Conservation (phyloP, 176 grass and related monocot species). For the Hordeum marinum region DNA sequence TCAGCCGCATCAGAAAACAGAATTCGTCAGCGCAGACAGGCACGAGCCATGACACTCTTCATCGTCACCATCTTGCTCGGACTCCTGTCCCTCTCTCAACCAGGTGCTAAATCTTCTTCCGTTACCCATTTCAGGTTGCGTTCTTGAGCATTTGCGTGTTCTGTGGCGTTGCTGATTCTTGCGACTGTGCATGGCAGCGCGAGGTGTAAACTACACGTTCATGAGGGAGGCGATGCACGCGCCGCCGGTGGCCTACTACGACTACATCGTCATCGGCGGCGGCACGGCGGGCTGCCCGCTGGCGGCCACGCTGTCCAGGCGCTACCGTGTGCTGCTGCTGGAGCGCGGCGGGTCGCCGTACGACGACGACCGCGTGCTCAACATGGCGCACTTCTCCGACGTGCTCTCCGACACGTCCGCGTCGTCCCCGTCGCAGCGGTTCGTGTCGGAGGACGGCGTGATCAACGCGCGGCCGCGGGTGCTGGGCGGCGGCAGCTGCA, state of each 20-base stretch:
- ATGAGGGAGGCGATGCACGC: constrained; percentile 61
- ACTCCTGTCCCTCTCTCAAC: constrained; percentile 17
- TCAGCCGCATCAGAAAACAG: constrained; percentile 3
- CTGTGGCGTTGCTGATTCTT: background rate
- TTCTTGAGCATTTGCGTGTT: background rate
- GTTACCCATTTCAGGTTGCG: too few species aligned
- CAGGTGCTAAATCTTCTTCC: constrained; percentile 12
- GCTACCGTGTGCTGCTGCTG: constrained; percentile 56
- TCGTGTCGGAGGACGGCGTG: constrained; percentile 85
- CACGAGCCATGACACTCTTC: constrained; percentile 27
- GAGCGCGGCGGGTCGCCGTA: constrained; percentile 84
- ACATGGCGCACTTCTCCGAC: constrained; percentile 49
- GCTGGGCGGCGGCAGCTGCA: constrained; percentile 82
- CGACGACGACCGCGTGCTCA: constrained; percentile 60
- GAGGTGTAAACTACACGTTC: constrained; percentile 54
- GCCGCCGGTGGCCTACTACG: constrained; percentile 44
- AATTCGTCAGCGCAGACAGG: background rate
- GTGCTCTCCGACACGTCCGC: constrained; percentile 64
- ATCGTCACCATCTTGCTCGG: constrained; percentile 1
- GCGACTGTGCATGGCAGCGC: background rate
- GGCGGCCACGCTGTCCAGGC: constrained; percentile 66
- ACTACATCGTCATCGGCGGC: constrained; percentile 86
- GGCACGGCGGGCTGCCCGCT: constrained; percentile 84
- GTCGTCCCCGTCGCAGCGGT: constrained; percentile 62
- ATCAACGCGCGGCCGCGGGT: constrained; percentile 69